These are phyloP conservation scores for Vaccinium darrowii DNA, from an alignment of 148 eudicot species.

Conservation along the genomic window DNA sequence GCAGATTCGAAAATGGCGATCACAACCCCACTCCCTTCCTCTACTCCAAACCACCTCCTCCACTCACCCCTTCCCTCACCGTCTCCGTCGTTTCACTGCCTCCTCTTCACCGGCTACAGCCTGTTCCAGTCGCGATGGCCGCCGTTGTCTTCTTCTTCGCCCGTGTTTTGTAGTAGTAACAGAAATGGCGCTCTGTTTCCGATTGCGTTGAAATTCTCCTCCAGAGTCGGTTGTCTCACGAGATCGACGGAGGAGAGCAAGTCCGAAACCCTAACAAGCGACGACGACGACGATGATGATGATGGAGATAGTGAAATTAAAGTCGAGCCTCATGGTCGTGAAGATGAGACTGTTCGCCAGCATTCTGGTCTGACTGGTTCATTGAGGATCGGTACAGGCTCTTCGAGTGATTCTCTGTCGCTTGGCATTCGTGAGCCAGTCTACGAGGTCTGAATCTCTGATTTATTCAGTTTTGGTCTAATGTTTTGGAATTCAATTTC, in stretches of 20 bases:
- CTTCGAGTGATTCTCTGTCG: conserved; percentile 44
- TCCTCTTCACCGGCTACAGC: conserved; percentile 17
- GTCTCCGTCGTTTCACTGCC: conserved; percentile 16
- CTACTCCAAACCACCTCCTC: conserved; percentile 20
- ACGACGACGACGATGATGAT: conserved; percentile 27
- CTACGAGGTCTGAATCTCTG: conserved; percentile 56
- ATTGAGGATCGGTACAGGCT: conserved; percentile 21
- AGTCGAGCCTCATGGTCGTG: conserved; percentile 14
- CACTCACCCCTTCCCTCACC: conserved; percentile 22
- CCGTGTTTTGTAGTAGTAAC: neutral
- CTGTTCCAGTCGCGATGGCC: conserved; percentile 21
- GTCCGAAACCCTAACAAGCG: conserved; percentile 26
- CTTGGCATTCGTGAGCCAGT: conserved; percentile 91
- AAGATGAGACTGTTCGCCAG: neutral
- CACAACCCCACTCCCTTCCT: conserved; percentile 21
- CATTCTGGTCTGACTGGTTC: conserved; percentile 14
- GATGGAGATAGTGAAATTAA: conserved; percentile 13
- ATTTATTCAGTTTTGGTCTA: neutral
- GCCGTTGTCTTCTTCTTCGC: conserved; percentile 16
- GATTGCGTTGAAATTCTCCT: conserved; percentile 19
- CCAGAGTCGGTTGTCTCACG: conserved; percentile 29
- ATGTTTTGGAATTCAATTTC: neutral
- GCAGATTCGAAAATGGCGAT: conserved; percentile 29
- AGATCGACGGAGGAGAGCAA: conserved; percentile 47
- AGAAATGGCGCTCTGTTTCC: conserved; percentile 21